Evolutionary conservation across 306 rosid species (phyloP), one percentile per base, ranked within the genome.

Genomic region (Acacia confusa): DNA sequence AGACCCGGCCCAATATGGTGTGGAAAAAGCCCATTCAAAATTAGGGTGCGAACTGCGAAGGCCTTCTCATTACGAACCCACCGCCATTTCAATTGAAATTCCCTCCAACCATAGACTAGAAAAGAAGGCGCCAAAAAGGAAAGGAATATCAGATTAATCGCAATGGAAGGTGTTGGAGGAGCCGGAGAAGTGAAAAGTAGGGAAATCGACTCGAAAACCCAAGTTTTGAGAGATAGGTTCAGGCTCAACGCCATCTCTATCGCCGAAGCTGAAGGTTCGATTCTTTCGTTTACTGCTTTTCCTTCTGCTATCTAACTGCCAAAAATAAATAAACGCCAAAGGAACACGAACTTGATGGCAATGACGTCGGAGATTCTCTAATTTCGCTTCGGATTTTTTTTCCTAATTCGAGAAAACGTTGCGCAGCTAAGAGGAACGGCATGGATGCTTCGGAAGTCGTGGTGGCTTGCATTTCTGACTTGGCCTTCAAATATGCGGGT

Each of bases 401-500:
- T 20, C 69, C 40, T 53, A 30, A 47, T 48, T 63, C 14, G 15
- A 30, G 12, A 38, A 52, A 79, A 55, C 2, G 17, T 61, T 30
- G 6, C 36, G n/a, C 85, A 86, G 89, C 82, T 20, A 92, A 84
- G 74, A 77, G 65, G 72, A 87, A 36, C 50, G 88, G 82, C 66
- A 86, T 92, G 93, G 93, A 86, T 81, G 85, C 87, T 4, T 92
- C 99, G 4, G 90, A 82, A 74, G 91, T 91, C 4, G 97, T 93
- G 10, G 90, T 92, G 73, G 70, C 92, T 82, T 95, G 97, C 90
- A 40, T 95, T 27, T 79, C 97, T 34, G 97, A 95, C 79, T 84
- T 95, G 82, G 94, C 97, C 48, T 88, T 89, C 89, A 93, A 93
- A 70, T 95, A 84, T 74, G 80, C 98, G 16, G 97, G 99, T 95